Conservation (phyloP, 768 basidiomycete genomes). For the Hypholoma sublateritium region DNA sequence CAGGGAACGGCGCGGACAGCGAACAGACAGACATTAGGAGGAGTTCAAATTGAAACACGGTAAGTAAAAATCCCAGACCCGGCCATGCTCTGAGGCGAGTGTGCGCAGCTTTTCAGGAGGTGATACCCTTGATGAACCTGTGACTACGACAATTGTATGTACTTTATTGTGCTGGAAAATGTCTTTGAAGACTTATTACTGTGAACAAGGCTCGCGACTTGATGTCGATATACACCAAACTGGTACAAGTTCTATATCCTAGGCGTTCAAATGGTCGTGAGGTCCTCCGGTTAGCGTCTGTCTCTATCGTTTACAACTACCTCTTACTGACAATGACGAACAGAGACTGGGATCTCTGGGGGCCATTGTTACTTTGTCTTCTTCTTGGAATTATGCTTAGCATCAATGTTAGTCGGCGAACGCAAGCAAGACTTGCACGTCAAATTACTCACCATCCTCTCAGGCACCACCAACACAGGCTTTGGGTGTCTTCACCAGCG, state of each 20-base stretch:
- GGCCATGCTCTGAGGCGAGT: background rate
- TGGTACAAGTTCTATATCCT: conserved; percentile 93
- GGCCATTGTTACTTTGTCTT: conserved; percentile 83
- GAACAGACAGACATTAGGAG: conserved; percentile 72
- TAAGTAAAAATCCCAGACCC: conserved; percentile 29
- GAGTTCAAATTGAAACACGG: conserved; percentile 88
- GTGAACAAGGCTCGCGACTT: conserved; percentile 76
- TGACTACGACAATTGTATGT: conserved; percentile 84
- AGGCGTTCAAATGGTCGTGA: conserved; percentile 72
- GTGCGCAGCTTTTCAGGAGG: conserved; percentile 66
- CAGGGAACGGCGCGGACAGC: conserved; percentile 36
- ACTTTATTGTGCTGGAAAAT: background rate
- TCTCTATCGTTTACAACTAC: background rate
- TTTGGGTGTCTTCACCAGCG: conserved; percentile 87
- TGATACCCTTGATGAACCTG: conserved; percentile 92
- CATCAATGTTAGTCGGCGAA: conserved; percentile 58
- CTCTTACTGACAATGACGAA: background rate
- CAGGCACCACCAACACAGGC: conserved; percentile 85
- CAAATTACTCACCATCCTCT: background rate
- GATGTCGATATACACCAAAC: conserved; percentile 86
- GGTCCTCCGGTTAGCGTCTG: conserved; percentile 62
- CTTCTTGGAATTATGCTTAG: conserved; percentile 82
- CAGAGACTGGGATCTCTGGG: conserved; percentile 99
- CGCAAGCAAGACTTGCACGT: background rate
- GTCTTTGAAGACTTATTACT: background rate